Evolutionary conservation across 2,329 filamentous ascomycete species (phyloP).

Genomic region (Dothistroma septosporum): DNA sequence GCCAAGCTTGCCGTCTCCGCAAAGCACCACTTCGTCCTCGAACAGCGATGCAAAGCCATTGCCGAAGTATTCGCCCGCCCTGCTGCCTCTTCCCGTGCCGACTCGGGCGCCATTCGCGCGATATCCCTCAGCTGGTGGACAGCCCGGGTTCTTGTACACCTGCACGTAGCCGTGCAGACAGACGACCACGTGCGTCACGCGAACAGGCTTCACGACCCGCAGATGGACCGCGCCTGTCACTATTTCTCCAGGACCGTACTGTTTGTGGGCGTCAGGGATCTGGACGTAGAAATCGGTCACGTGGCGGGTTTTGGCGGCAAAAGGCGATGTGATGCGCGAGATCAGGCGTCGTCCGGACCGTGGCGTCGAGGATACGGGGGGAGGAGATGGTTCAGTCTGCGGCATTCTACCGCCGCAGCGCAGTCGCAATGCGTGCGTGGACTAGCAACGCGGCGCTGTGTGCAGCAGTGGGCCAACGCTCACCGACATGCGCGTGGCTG

Average conservation of each 20-base stretch:
- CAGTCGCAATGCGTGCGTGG: neutral
- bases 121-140: constrained; percentile 51
- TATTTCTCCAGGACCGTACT: constrained; percentile 70
- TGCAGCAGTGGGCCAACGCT: neutral
- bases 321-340: constrained; percentile 54
- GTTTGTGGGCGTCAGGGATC: constrained; percentile 70
- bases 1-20: constrained; percentile 70
- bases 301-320: constrained; percentile 57
- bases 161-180: constrained; percentile 74
- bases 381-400: constrained; percentile 10
- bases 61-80: constrained; percentile 58
- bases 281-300: constrained; percentile 75
- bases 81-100: constrained; percentile 53
- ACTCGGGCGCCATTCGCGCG: constrained; percentile 48
- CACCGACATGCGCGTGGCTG: constrained; percentile 7
- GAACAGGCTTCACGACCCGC: constrained; percentile 67
- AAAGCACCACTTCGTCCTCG: constrained; percentile 75
- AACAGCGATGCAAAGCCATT: constrained; percentile 78
- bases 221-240: constrained; percentile 70
- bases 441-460: neutral
- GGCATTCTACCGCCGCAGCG: constrained; percentile 14
- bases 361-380: constrained; percentile 11
- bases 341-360: constrained; percentile 39
- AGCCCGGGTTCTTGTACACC: constrained; percentile 68
- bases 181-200: constrained; percentile 76